These are phyloP conservation scores for Umbilicaria muhlenbergii DNA, from an alignment of 495 filamentous ascomycete genomes.

Conservation along the genomic window DNA sequence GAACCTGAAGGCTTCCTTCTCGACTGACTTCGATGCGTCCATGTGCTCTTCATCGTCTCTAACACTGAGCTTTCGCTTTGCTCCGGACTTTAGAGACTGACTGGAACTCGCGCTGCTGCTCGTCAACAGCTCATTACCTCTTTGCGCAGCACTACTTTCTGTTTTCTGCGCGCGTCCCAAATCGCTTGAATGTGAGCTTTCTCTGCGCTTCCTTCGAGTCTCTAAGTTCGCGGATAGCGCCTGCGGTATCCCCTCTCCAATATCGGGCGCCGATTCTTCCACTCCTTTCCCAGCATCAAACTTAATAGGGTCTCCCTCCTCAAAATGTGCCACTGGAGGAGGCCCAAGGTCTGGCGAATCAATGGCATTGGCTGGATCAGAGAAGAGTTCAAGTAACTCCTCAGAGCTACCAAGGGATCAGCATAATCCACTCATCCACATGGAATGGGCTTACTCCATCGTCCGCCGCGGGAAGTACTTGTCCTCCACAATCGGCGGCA, in stretches of 20 bases:
- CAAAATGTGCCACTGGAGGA: constrained; percentile 45
- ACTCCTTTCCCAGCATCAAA: constrained; percentile 22
- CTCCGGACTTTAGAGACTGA: constrained; percentile 26
- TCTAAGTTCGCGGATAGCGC: constrained; percentile 30
- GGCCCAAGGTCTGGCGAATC: constrained; percentile 55
- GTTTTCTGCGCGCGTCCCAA: background rate
- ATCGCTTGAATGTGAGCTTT: constrained; percentile 18
- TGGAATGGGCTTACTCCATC: constrained; percentile 42
- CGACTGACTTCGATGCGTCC: constrained; percentile 12
- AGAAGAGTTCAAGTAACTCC: constrained; percentile 28
- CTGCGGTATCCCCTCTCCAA: constrained; percentile 6
- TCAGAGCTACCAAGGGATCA: constrained; percentile 22
- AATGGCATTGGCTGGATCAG: constrained; percentile 28
- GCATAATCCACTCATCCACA: background rate
- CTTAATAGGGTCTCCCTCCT: constrained; percentile 46
- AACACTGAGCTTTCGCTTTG: constrained; percentile 47
- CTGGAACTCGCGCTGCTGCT: background rate
- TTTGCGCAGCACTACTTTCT: background rate
- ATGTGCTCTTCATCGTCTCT: constrained; percentile 32
- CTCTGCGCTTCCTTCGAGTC: constrained; percentile 33
- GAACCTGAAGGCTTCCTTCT: constrained; percentile 36
- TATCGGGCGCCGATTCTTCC: constrained; percentile 3
- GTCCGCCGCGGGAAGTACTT: constrained; percentile 60
- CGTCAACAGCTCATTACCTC: background rate
- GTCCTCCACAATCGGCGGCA: constrained; percentile 75